These are phyloP conservation scores for Arthrobotrys megalospora DNA, from an alignment of 2,329 filamentous ascomycete genomes.

Conservation along the genomic window DNA sequence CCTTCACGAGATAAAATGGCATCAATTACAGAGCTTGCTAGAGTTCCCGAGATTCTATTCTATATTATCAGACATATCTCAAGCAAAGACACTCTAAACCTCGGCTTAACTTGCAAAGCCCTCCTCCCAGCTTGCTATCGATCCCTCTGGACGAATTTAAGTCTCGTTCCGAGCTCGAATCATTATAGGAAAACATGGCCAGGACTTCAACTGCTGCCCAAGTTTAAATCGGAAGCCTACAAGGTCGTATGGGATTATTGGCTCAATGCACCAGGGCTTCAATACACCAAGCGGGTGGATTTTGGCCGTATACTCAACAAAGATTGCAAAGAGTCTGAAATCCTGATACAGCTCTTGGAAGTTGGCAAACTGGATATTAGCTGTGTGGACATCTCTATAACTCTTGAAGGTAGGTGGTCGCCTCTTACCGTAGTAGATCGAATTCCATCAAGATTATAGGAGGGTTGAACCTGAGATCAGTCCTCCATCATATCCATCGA, in stretches of 20 bases:
- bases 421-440: background rate
- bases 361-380: background rate
- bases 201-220: background rate
- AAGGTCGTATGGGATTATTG: background rate
- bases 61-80: background rate
- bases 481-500: no score
- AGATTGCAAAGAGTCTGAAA: background rate
- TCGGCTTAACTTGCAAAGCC: conserved; percentile 1
- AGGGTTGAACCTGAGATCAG: no score
- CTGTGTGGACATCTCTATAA: background rate
- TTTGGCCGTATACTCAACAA: background rate
- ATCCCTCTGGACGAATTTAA: background rate
- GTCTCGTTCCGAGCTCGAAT: background rate
- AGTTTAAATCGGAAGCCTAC: background rate
- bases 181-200: background rate
- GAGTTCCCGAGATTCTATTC: background rate
- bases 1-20: background rate
- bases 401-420: background rate
- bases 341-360: conserved; percentile 7
- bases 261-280: background rate
- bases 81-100: background rate
- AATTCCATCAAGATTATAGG: no score
- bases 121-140: background rate
- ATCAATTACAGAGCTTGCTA: background rate
- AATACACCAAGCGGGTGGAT: background rate